Base-by-base conservation (phyloP, 108 stramenopile genomes). In the Craspedostauros australis region DNA sequence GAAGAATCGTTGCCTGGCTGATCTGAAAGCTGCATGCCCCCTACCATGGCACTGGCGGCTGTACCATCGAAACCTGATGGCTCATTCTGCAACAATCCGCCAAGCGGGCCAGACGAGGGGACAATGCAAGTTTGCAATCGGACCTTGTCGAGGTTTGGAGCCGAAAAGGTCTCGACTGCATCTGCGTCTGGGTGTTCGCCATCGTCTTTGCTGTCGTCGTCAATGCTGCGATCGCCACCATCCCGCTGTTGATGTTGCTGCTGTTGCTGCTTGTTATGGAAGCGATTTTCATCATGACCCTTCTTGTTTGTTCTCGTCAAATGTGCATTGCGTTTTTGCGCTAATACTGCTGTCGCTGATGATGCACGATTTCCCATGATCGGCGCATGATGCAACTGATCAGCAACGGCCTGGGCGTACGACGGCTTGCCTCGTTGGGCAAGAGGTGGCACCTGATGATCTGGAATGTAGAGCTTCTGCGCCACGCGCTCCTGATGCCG, bases 91-190 rank as follows among this genome's bases (percentile, higher is more conserved):
- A 60, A 32, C 22, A 60, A 19, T 1, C 66, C 62, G 28, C 68
- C 60, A 4, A 68, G 33, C 0, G 79, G 60, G 7, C 56, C 41
- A 19, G 45, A 56, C 0, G 76, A 62, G 22, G 88, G 79, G 12
- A 86, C 69, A 23, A 88, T 80, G 48, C 79, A 84, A 0, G 84
- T 81, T 58, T 81, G 77, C 9, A 90, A 62, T 40, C 70, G 54
- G 21, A 78, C 64, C 23, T 79, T 53, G 41, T 77, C 73, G 38
- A 75, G 37, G 38, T 60, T 51, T 1, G 44, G 54, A 27, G 66
- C 50, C 28, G 64, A 39, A 15, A 46, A 62, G 31, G 9, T 44
- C n/a, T 16, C 18, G 4, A 34, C 19, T 14, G 32, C 18, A 29
- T 46, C 31, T 31, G 38, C 11, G 15, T 28, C 18, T 55, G 46